These are phyloP conservation scores for Bremia lactucae DNA, from an alignment of 352 stramenopile species.

Conservation along the genomic window DNA sequence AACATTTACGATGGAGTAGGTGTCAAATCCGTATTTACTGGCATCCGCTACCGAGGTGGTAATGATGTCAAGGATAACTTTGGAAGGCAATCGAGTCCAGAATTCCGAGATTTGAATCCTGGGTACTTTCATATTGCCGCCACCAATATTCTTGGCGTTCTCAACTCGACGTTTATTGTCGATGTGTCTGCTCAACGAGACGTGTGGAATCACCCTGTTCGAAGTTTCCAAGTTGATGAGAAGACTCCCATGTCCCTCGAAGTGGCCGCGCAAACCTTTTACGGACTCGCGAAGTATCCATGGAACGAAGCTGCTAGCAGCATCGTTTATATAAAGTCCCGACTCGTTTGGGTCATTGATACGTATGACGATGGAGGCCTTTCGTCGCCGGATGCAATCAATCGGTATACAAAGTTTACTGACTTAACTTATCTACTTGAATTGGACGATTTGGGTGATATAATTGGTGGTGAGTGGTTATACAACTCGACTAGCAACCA, in stretches of 20 bases:
- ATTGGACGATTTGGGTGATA: conserved; percentile 18
- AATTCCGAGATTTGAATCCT: conserved; percentile 36
- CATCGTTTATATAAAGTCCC: conserved; percentile 34
- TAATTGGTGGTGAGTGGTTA: conserved; percentile 34
- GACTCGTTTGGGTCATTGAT: conserved; percentile 36
- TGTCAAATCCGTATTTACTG: conserved; percentile 26
- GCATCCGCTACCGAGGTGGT: conserved; percentile 24
- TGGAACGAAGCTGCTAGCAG: conserved; percentile 30
- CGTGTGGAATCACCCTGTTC: conserved; percentile 49
- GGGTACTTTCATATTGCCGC: conserved; percentile 35
- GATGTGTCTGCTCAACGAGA: conserved; percentile 25
- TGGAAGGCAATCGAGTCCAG: conserved; percentile 23
- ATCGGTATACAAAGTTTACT: conserved; percentile 15
- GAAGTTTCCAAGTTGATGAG: conserved; percentile 28
- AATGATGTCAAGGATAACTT: conserved; percentile 24
- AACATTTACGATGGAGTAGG: conserved; percentile 30
- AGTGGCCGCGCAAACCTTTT: conserved; percentile 26
- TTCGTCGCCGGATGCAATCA: conserved; percentile 15
- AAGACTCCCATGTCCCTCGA: conserved; percentile 18
- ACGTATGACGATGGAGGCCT: conserved; percentile 21
- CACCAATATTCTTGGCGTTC: conserved; percentile 28
- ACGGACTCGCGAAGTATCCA: conserved; percentile 28
- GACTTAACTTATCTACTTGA: conserved; percentile 31
- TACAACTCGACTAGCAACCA: conserved; percentile 21
- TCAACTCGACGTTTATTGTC: conserved; percentile 30